Evolutionary conservation across 2,329 filamentous ascomycete genomes (phyloP), one percentile per base, ranked within the genome.

Genomic region (Dactylellina haptotyla): DNA sequence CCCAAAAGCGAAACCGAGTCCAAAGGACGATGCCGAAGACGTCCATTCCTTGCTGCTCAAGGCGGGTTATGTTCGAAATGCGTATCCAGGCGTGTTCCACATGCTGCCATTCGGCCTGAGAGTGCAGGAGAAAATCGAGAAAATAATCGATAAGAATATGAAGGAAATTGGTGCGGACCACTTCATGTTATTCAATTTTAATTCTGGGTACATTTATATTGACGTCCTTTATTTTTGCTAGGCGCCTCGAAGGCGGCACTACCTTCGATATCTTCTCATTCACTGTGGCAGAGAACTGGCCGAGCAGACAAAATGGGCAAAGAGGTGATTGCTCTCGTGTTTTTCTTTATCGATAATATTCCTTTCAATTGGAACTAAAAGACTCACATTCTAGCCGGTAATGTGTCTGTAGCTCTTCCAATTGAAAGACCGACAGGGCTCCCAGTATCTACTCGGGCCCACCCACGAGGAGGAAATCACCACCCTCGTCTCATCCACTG

Each of bases 381-480:
- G 43, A 45, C 28, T 48, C 3, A 71, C 43, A 28, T 26, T 46
- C 20, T 54, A 64, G 75, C n/a, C 18, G 58, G 18, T 37, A 51
- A 39, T 28, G 14, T 25, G 37, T 48, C 9, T 59, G 34, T 77
- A 95, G 89, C 85, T 97, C 18, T 94, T 97, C 77, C 87, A 87
- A 43, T 87, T 98, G 50, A 82, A 85, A 46, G 95, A 98, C 80
- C 87, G 95, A 64, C 95, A 90, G 80, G 87, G 90, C 4, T 83
- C 86, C 0, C 84, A 86, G 2, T 91, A 91, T 75, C 84, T 99
- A 28, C 85, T 99, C 2, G 90, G 93, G 0, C 95, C 95, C 0
- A 99, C 95, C 0, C 95, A 99, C 75, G 95, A 99, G 79, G 95
- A 99, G 80, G 95, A 99, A 79, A 95, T 99, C 77, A 99, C 95